Evolutionary conservation across 768 basidiomycete genomes (phyloP).

Genomic region (Albatrellus ellisii): DNA sequence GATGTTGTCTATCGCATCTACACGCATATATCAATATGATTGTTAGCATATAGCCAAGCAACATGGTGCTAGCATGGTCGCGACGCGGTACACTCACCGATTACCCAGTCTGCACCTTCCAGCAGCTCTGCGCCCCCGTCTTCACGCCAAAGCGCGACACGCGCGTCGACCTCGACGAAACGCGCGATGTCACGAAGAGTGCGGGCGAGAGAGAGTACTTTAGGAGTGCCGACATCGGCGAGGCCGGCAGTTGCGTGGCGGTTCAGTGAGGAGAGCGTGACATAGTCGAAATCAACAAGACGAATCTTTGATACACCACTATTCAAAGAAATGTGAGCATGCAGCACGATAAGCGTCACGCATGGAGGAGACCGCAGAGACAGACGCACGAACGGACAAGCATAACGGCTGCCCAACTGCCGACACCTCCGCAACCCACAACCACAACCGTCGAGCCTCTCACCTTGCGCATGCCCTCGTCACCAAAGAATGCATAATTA

Average conservation of each 20-base stretch:
- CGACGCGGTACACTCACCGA: slow-evolving; percentile 38
- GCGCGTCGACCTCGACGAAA: slow-evolving; percentile 80
- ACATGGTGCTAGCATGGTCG: not conserved
- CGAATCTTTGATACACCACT: slow-evolving; percentile 70
- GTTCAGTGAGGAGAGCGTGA: slow-evolving; percentile 90
- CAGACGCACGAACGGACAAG: slow-evolving; percentile 70
- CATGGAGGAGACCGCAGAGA: not conserved
- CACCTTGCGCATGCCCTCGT: slow-evolving; percentile 74
- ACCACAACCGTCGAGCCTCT: slow-evolving; percentile 68
- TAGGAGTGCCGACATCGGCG: slow-evolving; percentile 88
- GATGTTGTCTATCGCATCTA: slow-evolving; percentile 97
- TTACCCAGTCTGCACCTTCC: slow-evolving; percentile 86
- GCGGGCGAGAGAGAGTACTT: slow-evolving; percentile 68
- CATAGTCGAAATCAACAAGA: slow-evolving; percentile 92
- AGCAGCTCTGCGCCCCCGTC: slow-evolving; percentile 64
- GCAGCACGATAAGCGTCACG: not conserved
- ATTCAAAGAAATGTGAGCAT: too few relatives aligned
- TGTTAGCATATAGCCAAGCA: not conserved
- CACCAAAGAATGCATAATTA: slow-evolving; percentile 91
- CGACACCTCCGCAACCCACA: slow-evolving; percentile 94
- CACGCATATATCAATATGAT: slow-evolving; percentile 2
- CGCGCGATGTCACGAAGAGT: slow-evolving; percentile 59
- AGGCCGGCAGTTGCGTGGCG: slow-evolving; percentile 83
- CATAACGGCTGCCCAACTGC: slow-evolving; percentile 94
- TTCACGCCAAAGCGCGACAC: slow-evolving; percentile 78